phyloP scores from a whole-genome alignment of 75 land plant genomes.

The Cryptomeria japonica region DNA sequence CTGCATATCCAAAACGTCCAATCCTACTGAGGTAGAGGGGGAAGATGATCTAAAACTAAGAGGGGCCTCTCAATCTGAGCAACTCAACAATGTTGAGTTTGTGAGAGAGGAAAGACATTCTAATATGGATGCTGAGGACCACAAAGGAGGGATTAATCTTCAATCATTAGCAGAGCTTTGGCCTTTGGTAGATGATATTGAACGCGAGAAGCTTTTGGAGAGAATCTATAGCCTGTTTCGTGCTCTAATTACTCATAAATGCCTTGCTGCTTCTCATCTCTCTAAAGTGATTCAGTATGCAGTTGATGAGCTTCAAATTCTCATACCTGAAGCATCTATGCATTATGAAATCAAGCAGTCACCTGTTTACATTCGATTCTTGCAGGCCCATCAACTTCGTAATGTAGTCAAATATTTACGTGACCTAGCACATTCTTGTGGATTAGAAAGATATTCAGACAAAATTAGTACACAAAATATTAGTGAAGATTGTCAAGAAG shows the following conservation, averaged over 20 bases:
- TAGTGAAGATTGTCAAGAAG: slow-evolving; percentile 2
- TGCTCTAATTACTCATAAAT: slow-evolving; percentile 56
- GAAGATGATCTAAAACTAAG: slow-evolving; percentile 5
- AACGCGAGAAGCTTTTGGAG: slow-evolving; percentile 68
- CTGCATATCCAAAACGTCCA: slow-evolving; percentile 10
- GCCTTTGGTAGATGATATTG: slow-evolving; percentile 71
- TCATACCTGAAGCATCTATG: slow-evolving; percentile 50
- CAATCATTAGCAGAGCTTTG: slow-evolving; percentile 21
- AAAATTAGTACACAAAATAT: slow-evolving; percentile 29
- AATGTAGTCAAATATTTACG: slow-evolving; percentile 71
- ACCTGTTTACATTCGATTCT: slow-evolving; percentile 72
- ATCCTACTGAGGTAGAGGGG: neutral
- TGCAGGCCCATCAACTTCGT: slow-evolving; percentile 58
- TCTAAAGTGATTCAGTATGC: slow-evolving; percentile 68
- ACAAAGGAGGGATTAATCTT: neutral
- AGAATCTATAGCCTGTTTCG: slow-evolving; percentile 52
- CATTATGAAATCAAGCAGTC: slow-evolving; percentile 48
- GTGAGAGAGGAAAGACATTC: neutral
- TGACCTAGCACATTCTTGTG: slow-evolving; percentile 73
- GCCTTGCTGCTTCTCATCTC: slow-evolving; percentile 69
- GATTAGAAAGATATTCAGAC: slow-evolving; percentile 47
- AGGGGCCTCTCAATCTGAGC: neutral
- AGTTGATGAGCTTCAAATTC: slow-evolving; percentile 59
- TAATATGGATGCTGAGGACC: neutral
- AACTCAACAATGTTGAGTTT: neutral